These are phyloP conservation scores for Hydnum rufescens DNA, from an alignment of 768 basidiomycete genomes.

Conservation along the genomic window DNA sequence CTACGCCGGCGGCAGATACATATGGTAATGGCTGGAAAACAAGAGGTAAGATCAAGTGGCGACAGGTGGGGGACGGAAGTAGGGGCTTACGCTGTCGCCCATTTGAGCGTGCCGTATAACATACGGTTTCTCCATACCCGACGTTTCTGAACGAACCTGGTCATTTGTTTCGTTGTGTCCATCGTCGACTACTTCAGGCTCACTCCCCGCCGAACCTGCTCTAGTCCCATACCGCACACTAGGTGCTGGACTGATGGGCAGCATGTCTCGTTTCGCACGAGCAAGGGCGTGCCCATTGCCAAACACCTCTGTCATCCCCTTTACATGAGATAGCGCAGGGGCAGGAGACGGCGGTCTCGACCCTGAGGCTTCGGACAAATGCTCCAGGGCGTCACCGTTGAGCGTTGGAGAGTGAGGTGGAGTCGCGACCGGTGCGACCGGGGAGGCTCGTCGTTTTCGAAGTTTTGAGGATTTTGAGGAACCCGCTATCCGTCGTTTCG, in stretches of 20 bases:
- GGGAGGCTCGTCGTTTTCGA: neutral
- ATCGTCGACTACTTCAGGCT: neutral
- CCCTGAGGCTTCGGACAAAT: neutral
- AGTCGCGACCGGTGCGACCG: neutral
- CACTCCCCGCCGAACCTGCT: neutral
- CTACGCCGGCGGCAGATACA: conserved; percentile 12
- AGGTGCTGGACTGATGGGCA: neutral
- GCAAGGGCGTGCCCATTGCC: neutral
- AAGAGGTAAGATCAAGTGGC: neutral
- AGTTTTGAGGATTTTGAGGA: neutral
- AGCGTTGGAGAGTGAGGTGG: neutral
- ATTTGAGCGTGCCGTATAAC: neutral
- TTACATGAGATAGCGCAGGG: neutral
- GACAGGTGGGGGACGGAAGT: neutral
- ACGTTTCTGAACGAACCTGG: neutral
- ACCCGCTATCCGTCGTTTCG: neutral
- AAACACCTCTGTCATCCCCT: neutral
- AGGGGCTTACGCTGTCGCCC: conserved; percentile 10
- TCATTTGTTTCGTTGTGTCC: neutral
- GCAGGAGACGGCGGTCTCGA: neutral
- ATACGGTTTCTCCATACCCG: neutral
- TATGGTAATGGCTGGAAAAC: conserved; percentile 8
- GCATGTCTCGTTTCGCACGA: neutral
- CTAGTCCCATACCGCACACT: neutral
- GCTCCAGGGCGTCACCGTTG: neutral